These are phyloP conservation scores for Halophytophthora polymorphica DNA, from an alignment of 352 stramenopile genomes.

Conservation along the genomic window DNA sequence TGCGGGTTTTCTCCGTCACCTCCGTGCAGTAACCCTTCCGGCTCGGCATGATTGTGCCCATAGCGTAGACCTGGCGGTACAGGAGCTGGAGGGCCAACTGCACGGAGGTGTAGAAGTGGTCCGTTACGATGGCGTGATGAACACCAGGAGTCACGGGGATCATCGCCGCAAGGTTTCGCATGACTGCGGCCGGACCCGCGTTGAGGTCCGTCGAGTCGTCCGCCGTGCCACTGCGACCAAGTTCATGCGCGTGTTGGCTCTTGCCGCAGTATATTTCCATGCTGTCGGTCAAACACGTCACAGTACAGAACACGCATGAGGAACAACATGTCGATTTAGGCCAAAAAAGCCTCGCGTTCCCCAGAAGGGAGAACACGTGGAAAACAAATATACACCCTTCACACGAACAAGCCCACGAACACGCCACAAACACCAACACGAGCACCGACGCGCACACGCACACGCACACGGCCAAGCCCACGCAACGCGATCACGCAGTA, in stretches of 20 bases:
- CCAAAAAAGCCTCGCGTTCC: constrained; percentile 5
- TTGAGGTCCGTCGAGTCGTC: constrained; percentile 9
- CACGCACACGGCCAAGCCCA: not conserved
- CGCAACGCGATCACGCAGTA: too few species aligned
- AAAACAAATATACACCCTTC: not conserved
- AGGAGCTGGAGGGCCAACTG: constrained; percentile 14
- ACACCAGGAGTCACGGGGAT: not conserved
- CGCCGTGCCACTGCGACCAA: not conserved
- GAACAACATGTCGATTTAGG: constrained; percentile 1
- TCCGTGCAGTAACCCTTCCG: constrained; percentile 1
- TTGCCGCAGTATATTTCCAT: constrained; percentile 12
- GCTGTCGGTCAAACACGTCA: not conserved
- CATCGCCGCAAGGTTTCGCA: constrained; percentile 7
- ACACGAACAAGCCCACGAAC: too few species aligned
- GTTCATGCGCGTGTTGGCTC: constrained; percentile 1
- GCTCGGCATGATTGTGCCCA: too few species aligned
- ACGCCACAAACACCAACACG: not conserved
- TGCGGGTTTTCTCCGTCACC: not conserved
- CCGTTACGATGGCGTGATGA: constrained; percentile 5
- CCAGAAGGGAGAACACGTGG: not conserved
- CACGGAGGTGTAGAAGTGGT: constrained; percentile 18
- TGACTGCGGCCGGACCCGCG: constrained; percentile 1
- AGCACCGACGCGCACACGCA: not conserved
- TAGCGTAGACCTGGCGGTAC: constrained; percentile 7
- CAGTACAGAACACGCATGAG: constrained; percentile 6